A percentile compares a stretch with the other conserved stretches of the same genome.
phyloP scores from a whole-genome alignment of 1,284 basidiomycete species.

The Irpex sp. region DNA sequence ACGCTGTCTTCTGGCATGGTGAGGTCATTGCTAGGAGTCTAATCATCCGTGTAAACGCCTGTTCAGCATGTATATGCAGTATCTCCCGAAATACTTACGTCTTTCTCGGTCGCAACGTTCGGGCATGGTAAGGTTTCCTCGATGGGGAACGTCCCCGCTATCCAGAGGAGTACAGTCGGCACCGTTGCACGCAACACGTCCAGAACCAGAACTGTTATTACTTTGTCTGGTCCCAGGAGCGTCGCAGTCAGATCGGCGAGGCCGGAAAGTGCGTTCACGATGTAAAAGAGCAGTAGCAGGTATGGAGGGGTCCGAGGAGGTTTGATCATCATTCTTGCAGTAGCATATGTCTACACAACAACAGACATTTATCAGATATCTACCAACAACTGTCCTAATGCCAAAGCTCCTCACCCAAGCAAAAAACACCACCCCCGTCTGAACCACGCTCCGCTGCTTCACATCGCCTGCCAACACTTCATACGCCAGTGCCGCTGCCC shows the following conservation, averaged over 20 bases:
- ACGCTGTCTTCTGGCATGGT: slow-evolving; percentile 70
- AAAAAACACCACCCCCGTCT: slow-evolving; percentile 16
- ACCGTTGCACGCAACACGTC: slow-evolving; percentile 29
- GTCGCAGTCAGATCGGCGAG: slow-evolving; percentile 29
- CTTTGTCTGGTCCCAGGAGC: slow-evolving; percentile 16
- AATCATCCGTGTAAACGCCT: not conserved
- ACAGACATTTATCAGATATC: not conserved
- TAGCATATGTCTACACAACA: slow-evolving; percentile 36
- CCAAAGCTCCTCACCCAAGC: slow-evolving; percentile 21
- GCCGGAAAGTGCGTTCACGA: slow-evolving; percentile 28
- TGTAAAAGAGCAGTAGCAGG: slow-evolving; percentile 41
- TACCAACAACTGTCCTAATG: not conserved
- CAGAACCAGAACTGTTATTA: slow-evolving; percentile 16
- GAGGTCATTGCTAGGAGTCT: slow-evolving; percentile 45
- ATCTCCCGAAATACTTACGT: slow-evolving; percentile 30
- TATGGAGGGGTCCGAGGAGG: slow-evolving; percentile 49
- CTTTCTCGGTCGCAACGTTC: slow-evolving; percentile 41
- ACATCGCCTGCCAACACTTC: slow-evolving; percentile 20
- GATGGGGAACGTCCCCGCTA: slow-evolving; percentile 51
- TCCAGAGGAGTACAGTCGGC: slow-evolving; percentile 36
- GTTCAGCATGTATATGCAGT: not conserved
- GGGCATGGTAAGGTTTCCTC: slow-evolving; percentile 35
- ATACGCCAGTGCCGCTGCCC: slow-evolving; percentile 32
- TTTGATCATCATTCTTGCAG: slow-evolving; percentile 32
- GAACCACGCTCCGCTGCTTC: slow-evolving; percentile 5